Evolutionary conservation across 2,329 filamentous ascomycete genomes (phyloP), one percentile per base, ranked within the genome.

Genomic region (Pestalotiopsis fici): DNA sequence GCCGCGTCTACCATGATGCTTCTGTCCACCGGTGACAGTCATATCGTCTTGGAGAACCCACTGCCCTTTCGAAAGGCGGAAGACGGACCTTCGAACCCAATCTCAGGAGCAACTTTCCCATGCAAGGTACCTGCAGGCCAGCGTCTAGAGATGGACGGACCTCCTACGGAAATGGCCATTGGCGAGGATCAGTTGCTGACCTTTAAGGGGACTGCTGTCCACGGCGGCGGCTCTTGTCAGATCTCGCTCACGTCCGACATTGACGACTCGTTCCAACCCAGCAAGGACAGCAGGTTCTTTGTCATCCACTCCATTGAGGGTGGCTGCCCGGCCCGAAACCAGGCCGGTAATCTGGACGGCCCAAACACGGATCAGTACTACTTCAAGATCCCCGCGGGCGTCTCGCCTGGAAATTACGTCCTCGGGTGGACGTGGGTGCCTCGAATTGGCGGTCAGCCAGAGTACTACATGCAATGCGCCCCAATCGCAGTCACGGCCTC

Each of bases 351-450:
- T 71, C 72, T 86, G 39, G 79, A 79, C 0, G 79, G 80, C 4
- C 73, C 75, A 2, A 80, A 82, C 47, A 77, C 82, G 3, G 81
- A 83, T 61, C 76, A 78, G 0, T 91, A 88, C 79, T 77, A 83
- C 39, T 92, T 88, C 78, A 82, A 76, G 1, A 85, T 93, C 50
- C 91, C 91, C 0, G 70, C 73, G 0, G 86, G 83, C 23, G 83
- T 93, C 37, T 83, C 85, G 13, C 81, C 87, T 11, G 92, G 91
- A 4, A 82, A 90, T 47, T 91, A 89, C 61, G 89, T 87, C 0
- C 83, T 94, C n/a, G 88, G 89, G 1, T 94, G 91, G 91, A 90
- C 90, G 4, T 94, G 92, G 92, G 85, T 91, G 74, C 92, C 93
- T 68, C 68, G 75, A 0, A 91, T 89, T 57, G 75, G 92, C 18